Conservation (phyloP, 371 early-diverging fungal species). For the Zopfochytrium polystomum region DNA sequence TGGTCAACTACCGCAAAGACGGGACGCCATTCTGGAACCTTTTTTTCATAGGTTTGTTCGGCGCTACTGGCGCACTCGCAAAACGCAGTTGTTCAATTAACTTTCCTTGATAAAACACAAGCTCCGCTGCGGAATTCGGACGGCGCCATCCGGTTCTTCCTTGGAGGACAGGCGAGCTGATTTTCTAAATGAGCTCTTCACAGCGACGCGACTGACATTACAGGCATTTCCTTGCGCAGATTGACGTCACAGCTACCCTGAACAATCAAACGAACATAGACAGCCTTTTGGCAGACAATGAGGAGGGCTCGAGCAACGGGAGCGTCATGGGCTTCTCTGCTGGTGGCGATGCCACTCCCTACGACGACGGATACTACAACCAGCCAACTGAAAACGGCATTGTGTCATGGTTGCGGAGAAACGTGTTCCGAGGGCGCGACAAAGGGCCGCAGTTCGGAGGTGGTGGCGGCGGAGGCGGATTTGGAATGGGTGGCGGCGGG, state of each 20-base stretch:
- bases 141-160: slow-evolving; percentile 13
- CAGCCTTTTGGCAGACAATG: neutral
- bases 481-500: neutral
- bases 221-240: neutral
- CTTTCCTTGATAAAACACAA: neutral
- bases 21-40: slow-evolving; percentile 26
- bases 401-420: neutral
- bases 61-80: neutral
- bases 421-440: too few species aligned
- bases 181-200: too few species aligned
- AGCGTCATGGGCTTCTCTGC: too few species aligned
- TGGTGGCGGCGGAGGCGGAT: too few species aligned
- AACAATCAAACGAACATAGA: neutral
- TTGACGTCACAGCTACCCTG: neutral
- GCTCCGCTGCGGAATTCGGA: neutral
- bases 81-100: neutral
- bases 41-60: neutral
- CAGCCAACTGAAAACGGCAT: neutral
- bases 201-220: too few species aligned
- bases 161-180: slow-evolving; percentile 19
- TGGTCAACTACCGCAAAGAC: slow-evolving; percentile 20
- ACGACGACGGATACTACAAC: too few species aligned
- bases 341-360: too few species aligned
- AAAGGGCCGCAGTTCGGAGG: too few species aligned
- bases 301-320: neutral